phyloP scores from a whole-genome alignment of 164 flowering plant species.

The Sedum album region DNA sequence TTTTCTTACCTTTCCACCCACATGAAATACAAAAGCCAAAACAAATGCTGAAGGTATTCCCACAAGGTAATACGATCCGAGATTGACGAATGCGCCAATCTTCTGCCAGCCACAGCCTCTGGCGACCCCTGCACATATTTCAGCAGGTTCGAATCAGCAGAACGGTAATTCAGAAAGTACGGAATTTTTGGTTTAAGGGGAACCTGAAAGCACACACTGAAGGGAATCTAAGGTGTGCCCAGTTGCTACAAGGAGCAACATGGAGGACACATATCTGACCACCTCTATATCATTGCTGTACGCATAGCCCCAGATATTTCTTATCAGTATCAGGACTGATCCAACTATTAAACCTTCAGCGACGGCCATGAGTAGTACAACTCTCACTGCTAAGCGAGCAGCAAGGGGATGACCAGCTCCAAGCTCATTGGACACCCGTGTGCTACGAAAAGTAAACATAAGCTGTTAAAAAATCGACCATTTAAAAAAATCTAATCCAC shows the following conservation, averaged over 20 bases:
- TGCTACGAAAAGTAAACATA: slow-evolving; percentile 18
- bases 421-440: slow-evolving; percentile 53
- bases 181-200: too few species aligned
- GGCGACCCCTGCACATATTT: slow-evolving; percentile 30
- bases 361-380: slow-evolving; percentile 20
- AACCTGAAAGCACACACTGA: too few species aligned
- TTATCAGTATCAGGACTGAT: slow-evolving; percentile 13
- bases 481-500: too few species aligned
- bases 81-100: slow-evolving; percentile 60
- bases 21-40: slow-evolving; percentile 48
- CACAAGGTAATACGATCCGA: slow-evolving; percentile 63
- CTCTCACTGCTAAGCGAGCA: slow-evolving; percentile 31
- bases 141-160: too few species aligned
- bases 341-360: slow-evolving; percentile 19
- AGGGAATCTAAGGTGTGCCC: slow-evolving; percentile 34
- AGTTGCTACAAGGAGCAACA: slow-evolving; percentile 31
- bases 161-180: too few species aligned
- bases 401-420: slow-evolving; percentile 37
- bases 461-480: too few species aligned
- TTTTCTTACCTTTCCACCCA: slow-evolving; percentile 53
- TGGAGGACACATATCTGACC: slow-evolving; percentile 24
- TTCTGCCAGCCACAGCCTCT: slow-evolving; percentile 94
- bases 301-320: slow-evolving; percentile 31
- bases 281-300: slow-evolving; percentile 37
- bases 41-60: slow-evolving; percentile 57